Evolutionary conservation across 208 protist species (phyloP).

Genomic region (Leptomonas pyrrhocoris): DNA sequence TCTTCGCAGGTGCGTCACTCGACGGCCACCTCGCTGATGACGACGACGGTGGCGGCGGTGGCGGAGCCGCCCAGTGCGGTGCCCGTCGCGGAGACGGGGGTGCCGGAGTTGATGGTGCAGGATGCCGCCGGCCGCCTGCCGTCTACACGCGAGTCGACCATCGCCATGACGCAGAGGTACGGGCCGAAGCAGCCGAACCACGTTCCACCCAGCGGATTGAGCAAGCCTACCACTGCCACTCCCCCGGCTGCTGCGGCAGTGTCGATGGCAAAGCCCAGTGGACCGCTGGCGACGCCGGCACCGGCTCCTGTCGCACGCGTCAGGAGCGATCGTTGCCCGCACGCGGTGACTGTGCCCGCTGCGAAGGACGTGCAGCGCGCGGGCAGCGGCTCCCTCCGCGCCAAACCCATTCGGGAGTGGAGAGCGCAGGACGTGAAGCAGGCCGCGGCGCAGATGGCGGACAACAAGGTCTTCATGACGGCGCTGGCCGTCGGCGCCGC

Average conservation of each 20-base stretch:
- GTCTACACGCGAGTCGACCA: conserved; percentile 28
- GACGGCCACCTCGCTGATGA: no score
- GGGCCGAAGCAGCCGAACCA: conserved; percentile 32
- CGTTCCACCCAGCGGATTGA: conserved; percentile 4
- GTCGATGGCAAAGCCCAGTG: no score
- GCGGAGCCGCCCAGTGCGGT: not conserved
- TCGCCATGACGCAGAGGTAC: conserved; percentile 24
- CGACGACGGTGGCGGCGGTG: not conserved
- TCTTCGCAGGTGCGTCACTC: not conserved
- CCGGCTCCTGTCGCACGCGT: not conserved
- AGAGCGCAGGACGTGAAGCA: conserved; percentile 10
- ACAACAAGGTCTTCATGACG: conserved; percentile 25
- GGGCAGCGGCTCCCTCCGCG: conserved; percentile 5
- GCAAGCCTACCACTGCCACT: no score
- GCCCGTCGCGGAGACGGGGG: not conserved
- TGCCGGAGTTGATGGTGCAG: not conserved
- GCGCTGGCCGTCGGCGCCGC: conserved; percentile 39
- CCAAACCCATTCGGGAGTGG: conserved; percentile 13
- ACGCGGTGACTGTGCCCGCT: conserved; percentile 4
- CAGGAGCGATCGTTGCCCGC: not conserved
- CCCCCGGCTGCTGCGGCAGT: not conserved
- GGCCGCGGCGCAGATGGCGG: conserved; percentile 13
- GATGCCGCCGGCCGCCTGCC: conserved; percentile 16
- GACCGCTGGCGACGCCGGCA: not conserved
- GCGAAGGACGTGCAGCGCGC: not conserved